A percentile compares a stretch with the other conserved stretches of the same genome.
Evolutionary conservation across 495 filamentous ascomycete genomes (phyloP).

Genomic region (Neurospora sp.): DNA sequence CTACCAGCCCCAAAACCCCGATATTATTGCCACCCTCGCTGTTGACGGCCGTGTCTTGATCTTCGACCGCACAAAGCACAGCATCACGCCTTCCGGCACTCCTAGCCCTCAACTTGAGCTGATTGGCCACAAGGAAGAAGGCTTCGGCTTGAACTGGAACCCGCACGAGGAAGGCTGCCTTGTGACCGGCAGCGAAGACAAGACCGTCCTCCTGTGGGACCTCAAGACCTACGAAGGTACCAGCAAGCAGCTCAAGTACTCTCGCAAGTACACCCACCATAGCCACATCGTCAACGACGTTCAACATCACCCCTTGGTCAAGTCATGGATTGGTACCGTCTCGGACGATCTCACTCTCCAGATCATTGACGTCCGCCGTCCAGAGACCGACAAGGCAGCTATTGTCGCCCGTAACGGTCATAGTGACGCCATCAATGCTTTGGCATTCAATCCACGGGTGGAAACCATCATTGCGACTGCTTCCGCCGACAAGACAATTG

Average conservation of each 20-base stretch:
- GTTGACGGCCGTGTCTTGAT: slow-evolving; percentile 80
- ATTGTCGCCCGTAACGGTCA: slow-evolving; percentile 60
- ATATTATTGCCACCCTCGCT: slow-evolving; percentile 92
- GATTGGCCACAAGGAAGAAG: slow-evolving; percentile 76
- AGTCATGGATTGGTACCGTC: slow-evolving; percentile 76
- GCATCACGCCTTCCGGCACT: slow-evolving; percentile 54
- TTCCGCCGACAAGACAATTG: slow-evolving; percentile 89
- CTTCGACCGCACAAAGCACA: slow-evolving; percentile 94
- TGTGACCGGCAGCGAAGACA: slow-evolving; percentile 81
- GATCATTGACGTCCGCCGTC: slow-evolving; percentile 71
- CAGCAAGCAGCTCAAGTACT: slow-evolving; percentile 59
- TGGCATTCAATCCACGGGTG: slow-evolving; percentile 83
- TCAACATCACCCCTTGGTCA: slow-evolving; percentile 78
- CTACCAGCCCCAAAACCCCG: slow-evolving; percentile 95
- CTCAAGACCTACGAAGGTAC: slow-evolving; percentile 53
- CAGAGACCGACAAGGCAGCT: slow-evolving; percentile 52
- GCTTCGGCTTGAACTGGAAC: slow-evolving; percentile 93
- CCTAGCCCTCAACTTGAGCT: slow-evolving; percentile 78
- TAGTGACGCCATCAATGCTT: slow-evolving; percentile 83
- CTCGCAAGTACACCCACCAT: slow-evolving; percentile 76
- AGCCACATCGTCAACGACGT: slow-evolving; percentile 91
- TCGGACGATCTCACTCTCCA: slow-evolving; percentile 93
- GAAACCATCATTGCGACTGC: slow-evolving; percentile 85
- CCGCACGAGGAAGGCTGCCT: slow-evolving; percentile 74
- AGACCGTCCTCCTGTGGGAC: slow-evolving; percentile 87